Evolutionary conservation across 306 rosid species (phyloP).

Genomic region (Macrotyloma uniflorum): DNA sequence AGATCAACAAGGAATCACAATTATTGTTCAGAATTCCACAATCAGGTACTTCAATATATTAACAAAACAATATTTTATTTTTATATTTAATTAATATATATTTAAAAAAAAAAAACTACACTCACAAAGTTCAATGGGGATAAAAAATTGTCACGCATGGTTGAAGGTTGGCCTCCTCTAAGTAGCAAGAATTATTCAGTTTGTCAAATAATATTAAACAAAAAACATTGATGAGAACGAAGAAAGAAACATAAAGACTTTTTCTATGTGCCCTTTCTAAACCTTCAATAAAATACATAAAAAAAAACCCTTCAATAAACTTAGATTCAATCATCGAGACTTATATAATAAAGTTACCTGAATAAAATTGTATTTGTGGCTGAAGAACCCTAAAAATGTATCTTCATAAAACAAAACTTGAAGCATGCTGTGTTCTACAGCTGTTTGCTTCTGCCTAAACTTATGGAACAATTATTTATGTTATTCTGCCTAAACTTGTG

Average conservation of each 20-base stretch:
- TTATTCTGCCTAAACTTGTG: constrained; percentile 17
- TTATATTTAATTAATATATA: background rate
- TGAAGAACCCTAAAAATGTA: background rate
- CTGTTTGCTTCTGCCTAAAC: constrained; percentile 1
- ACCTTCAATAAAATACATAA: background rate
- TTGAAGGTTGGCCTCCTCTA: constrained; percentile 34
- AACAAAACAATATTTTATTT: constrained; percentile 6
- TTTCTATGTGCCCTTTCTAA: constrained; percentile 11
- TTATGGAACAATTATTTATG: constrained; percentile 12
- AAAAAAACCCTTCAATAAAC: background rate
- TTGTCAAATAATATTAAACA: constrained; percentile 18
- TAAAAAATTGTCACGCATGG: constrained; percentile 30
- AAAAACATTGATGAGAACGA: constrained; percentile 3
- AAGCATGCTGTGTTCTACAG: constrained; percentile 24
- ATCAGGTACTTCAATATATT: background rate
- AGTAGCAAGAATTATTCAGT: constrained; percentile 8
- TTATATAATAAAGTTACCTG: constrained; percentile 1
- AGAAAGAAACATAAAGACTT: constrained; percentile 21
- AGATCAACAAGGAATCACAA: constrained; percentile 42
- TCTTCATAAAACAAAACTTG: constrained; percentile 12
- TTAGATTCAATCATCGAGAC: background rate
- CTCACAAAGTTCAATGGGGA: background rate
- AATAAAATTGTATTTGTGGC: constrained; percentile 17
- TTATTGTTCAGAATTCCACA: constrained; percentile 38
- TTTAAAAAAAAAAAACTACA: background rate